Base-by-base conservation (phyloP, 768 basidiomycete species). In the Scleroderma citrinum region DNA sequence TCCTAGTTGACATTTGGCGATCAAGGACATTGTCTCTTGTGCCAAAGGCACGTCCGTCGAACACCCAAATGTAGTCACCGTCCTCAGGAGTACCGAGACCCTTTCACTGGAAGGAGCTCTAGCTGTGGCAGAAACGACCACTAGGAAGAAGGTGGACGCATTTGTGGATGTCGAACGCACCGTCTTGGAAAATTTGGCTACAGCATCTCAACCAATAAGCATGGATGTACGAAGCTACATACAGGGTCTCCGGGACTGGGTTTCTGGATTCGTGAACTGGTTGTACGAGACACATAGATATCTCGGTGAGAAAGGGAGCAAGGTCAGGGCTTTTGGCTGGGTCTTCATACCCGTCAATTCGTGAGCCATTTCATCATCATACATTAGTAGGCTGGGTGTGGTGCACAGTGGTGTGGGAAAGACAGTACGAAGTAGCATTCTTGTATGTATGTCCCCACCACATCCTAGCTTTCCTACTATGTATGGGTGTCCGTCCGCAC, bases 191-290 rank as follows among this genome's bases (percentile, higher is more conserved):
- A 46, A 54, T 3, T 44, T 56, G 11, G 55, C 51, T 1, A 43
- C 53, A 20, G 46, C 52, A 30, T 41, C 44, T 34, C 49, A 64
- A 46, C 14, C n/a, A 7, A 21, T 13, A 26, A 53, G 58, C 44
- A 53, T 39, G 42, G 67, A 71, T 44, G 59, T 63, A 23, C 57
- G 55, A 19, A 62, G 55, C 4, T 81, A 78, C 54, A 62, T 78
- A 24, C 73, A 65, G n/a, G 76, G 75, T 7, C 59, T 84, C 24
- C 74, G 75, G 31, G 77, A 82, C 51, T 78, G 73, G 52, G 71
- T 85, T 34, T 69, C 74, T 3, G 83, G 83, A 7, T 70, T 68
- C n/a, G 56, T 80, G n/a, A 76, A 83, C 55, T 84, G 82, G 82
- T 51, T 73, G 31, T 85, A 83, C 55, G 80, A 83, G 62, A 81